Conservation (phyloP, 2,329 filamentous ascomycete genomes). For the Epichloe sp. region DNA sequence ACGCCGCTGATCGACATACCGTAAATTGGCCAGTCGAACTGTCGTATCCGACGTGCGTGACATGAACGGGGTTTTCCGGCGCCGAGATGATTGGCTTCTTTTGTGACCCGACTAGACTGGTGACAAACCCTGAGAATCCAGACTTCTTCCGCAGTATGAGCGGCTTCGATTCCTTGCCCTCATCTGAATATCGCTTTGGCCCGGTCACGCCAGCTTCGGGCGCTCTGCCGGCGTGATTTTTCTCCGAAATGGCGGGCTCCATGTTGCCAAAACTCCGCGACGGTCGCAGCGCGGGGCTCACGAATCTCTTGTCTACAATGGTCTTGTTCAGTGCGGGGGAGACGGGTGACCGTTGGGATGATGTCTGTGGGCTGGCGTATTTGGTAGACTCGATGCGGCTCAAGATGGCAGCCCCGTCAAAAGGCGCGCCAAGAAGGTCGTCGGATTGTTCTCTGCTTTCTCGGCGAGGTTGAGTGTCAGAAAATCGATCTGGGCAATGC, state of each 20-base stretch:
- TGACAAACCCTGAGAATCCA: slow-evolving; percentile 79
- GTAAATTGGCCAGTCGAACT: slow-evolving; percentile 94
- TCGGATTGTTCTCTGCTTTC: slow-evolving; percentile 28
- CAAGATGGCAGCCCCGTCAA: slow-evolving; percentile 50
- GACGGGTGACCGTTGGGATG: slow-evolving; percentile 17
- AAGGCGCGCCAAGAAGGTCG: slow-evolving; percentile 51
- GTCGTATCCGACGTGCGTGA: slow-evolving; percentile 96
- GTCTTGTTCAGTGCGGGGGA: slow-evolving; percentile 32
- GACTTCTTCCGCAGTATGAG: slow-evolving; percentile 66
- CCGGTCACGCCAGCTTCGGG: slow-evolving; percentile 32
- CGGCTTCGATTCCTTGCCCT: slow-evolving; percentile 50
- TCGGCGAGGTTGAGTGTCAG: slow-evolving; percentile 9
- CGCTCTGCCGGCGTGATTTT: slow-evolving; percentile 18
- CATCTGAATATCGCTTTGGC: slow-evolving; percentile 69
- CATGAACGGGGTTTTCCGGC: slow-evolving; percentile 92
- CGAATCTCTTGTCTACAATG: slow-evolving; percentile 37
- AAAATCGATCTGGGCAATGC: slow-evolving; percentile 11
- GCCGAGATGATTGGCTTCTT: slow-evolving; percentile 92
- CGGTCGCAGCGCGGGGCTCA: slow-evolving; percentile 45
- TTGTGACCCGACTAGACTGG: slow-evolving; percentile 68
- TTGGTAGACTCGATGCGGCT: slow-evolving; percentile 44
- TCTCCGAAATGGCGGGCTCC: slow-evolving; percentile 26
- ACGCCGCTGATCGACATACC: slow-evolving; percentile 29
- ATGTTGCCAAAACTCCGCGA: slow-evolving; percentile 41
- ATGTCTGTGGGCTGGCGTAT: slow-evolving; percentile 19